Conservation (phyloP, 23 red algal genomes). For the Gracilaria gracilis region DNA sequence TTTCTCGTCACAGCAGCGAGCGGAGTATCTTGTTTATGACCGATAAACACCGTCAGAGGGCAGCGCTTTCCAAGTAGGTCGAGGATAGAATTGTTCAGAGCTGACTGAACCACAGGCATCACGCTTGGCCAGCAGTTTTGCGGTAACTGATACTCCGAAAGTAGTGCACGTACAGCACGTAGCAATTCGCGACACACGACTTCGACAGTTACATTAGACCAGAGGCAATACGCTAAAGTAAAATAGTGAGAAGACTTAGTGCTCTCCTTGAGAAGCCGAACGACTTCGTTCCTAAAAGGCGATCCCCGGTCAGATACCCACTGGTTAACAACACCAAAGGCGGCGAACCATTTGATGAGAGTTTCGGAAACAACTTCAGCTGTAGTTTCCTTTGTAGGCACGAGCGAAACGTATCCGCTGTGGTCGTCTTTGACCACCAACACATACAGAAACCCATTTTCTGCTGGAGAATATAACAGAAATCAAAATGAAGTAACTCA, state of each 20-base stretch:
- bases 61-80: constrained; percentile 14
- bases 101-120: neutral
- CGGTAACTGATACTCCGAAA: neutral
- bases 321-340: neutral
- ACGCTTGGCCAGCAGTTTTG: too few relatives aligned
- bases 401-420: neutral
- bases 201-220: neutral
- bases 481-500: too few relatives aligned
- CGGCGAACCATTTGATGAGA: constrained; percentile 2
- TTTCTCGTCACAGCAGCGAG: neutral
- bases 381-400: neutral
- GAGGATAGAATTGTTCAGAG: constrained; percentile 39
- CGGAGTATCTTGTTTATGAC: neutral
- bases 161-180: neutral
- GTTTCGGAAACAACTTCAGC: neutral
- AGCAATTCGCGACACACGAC: neutral
- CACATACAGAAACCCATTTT: too few relatives aligned
- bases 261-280: too few relatives aligned
- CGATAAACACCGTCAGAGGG: constrained; percentile 43
- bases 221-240: neutral
- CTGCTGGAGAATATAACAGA: too few relatives aligned
- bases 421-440: constrained; percentile 23
- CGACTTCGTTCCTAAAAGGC: too few relatives aligned
- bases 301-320: constrained; percentile 3
- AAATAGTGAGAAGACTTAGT: constrained; percentile 1